Base-by-base conservation (phyloP, 2,329 filamentous ascomycete genomes). In the Aquanectria penicillioides region DNA sequence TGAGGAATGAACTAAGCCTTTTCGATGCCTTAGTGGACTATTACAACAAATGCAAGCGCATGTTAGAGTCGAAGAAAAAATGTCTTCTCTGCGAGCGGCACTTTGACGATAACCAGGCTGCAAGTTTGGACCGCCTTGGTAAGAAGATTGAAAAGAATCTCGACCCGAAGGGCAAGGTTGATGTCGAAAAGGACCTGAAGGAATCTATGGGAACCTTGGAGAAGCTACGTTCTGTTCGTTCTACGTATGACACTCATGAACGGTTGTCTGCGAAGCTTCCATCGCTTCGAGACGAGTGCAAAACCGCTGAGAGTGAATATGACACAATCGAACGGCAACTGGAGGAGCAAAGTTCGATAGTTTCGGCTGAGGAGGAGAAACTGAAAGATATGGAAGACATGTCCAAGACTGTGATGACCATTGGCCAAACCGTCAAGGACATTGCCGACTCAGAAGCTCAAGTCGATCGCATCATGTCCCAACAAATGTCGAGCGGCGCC, bases 301-400 rank as follows among this genome's bases (percentile, higher is more conserved):
- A 83, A 31, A 78, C 82, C 37, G 76, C 88, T 8, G 87, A 92
- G 66, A 77, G 82, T 20, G 86, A 93, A 67, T 85, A 85, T 59
- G 85, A 87, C 46, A 73, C 75, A 15, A 74, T 91, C 18, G 78
- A 92, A 47, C 81, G 82, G 31, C 81, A 84, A 55, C 77, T 92
- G 2, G 90, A 93, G 70, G 82, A 86, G 48, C 82, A 88, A 62
- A 93, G 97, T 66, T 83, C 83, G 29, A 73, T 79, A 3, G 88
- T 95, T 49, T 80, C 84, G 37, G 83, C 89, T 38, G 85, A 86
- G 49, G 86, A 90, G 59, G 86, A 85, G 48, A 81, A 84, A 38
- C 89, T 89, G 69, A 84, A 87, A 66, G 91, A 95, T 33, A 79
- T 94, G 6, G 92, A 97, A 59, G 86, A 87, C 3, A 81, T 97